Conservation (phyloP, 2,329 filamentous ascomycete genomes). For the Fonsecaea monophora region DNA sequence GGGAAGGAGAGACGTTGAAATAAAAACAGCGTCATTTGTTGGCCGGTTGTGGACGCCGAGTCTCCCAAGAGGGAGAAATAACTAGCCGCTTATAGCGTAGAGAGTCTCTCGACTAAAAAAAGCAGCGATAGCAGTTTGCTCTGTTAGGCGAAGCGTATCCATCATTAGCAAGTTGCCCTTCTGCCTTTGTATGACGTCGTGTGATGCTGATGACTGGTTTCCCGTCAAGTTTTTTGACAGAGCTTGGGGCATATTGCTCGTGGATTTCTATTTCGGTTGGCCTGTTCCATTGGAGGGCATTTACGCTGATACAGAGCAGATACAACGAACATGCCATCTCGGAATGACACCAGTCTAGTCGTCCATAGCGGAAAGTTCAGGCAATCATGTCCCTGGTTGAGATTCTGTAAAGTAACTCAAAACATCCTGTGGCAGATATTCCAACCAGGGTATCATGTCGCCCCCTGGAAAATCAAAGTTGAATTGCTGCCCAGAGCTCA, state of each 20-base stretch:
- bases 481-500: slow-evolving; percentile 48
- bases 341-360: too few relatives aligned
- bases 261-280: too few relatives aligned
- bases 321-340: background rate
- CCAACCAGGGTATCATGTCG: slow-evolving; percentile 77
- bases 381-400: slow-evolving; percentile 22
- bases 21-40: slow-evolving; percentile 2
- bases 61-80: too few relatives aligned
- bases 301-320: background rate
- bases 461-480: slow-evolving; percentile 57
- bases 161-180: background rate
- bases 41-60: background rate
- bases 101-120: background rate
- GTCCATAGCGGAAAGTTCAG: too few relatives aligned
- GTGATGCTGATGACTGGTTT: too few relatives aligned
- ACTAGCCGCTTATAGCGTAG: background rate
- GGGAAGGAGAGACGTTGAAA: background rate
- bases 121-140: too few relatives aligned
- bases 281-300: background rate
- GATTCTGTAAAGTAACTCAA: slow-evolving; percentile 60
- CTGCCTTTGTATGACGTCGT: too few relatives aligned
- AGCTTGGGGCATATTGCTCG: too few relatives aligned
- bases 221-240: background rate
- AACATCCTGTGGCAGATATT: slow-evolving; percentile 73
- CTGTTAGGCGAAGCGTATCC: too few relatives aligned